Evolutionary conservation across 805 yeast genomes (phyloP).

Genomic region (Lipomyces japonicus): DNA sequence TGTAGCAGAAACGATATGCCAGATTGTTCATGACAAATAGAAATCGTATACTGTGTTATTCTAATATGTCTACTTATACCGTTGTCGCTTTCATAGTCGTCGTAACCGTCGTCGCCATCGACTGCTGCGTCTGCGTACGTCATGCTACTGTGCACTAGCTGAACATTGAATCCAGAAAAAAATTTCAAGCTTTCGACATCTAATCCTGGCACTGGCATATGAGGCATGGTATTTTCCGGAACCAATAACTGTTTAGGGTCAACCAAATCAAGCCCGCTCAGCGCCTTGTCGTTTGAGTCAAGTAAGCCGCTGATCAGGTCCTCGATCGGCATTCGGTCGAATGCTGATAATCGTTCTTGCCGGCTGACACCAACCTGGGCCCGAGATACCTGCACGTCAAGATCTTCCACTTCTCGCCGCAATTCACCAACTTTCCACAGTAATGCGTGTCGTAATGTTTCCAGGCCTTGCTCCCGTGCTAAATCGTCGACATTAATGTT

Average conservation of each 20-base stretch:
- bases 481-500: not conserved
- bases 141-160: not conserved
- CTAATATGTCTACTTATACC: too few species aligned
- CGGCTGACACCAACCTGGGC: not conserved
- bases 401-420: constrained; percentile 1
- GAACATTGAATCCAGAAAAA: constrained; percentile 9
- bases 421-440: constrained; percentile 2
- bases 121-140: constrained; percentile 1
- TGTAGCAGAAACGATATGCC: constrained; percentile 2
- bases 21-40: constrained; percentile 4
- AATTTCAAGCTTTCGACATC: constrained; percentile 10
- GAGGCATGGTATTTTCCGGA: constrained; percentile 1
- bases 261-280: not conserved
- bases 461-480: constrained; percentile 6
- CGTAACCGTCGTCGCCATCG: not conserved
- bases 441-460: constrained; percentile 5
- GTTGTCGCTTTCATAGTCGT: too few species aligned
- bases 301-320: constrained; percentile 1
- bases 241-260: not conserved
- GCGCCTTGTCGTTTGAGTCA: not conserved
- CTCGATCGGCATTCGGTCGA: not conserved
- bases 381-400: not conserved
- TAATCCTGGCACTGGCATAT: constrained; percentile 12
- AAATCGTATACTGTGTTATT: constrained; percentile 4
- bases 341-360: not conserved